Percentiles rank a stretch among this genome's conserved stretches.
Evolutionary conservation across 768 basidiomycete species (phyloP).

Genomic region (Lentinula sp.): DNA sequence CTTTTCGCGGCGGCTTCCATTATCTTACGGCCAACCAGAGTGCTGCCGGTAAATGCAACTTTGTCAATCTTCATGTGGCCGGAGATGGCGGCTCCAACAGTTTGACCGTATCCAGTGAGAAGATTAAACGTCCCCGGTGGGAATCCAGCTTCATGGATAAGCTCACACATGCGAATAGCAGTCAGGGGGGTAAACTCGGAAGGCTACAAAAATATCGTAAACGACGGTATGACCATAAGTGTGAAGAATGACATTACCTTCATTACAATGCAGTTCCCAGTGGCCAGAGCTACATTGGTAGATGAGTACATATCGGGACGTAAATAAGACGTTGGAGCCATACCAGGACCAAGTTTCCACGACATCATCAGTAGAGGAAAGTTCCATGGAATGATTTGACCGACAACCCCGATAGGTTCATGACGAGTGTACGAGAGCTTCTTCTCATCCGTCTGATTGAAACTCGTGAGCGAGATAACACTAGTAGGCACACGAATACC

Average conservation of each 20-base stretch:
- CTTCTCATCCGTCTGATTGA: conserved; percentile 10
- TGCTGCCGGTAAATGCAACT: conserved; percentile 85
- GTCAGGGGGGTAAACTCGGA: conserved; percentile 55
- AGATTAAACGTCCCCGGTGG: conserved; percentile 64
- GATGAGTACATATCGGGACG: conserved; percentile 35
- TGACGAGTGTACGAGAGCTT: conserved; percentile 58
- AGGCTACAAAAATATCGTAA: conserved; percentile 25
- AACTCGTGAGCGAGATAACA: not conserved
- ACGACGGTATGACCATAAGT: not conserved
- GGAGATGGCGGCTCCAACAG: conserved; percentile 64
- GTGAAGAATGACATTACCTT: conserved; percentile 1
- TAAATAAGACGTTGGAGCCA: not conserved
- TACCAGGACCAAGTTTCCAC: conserved; percentile 51
- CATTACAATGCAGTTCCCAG: conserved; percentile 53
- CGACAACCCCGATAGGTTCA: conserved; percentile 54
- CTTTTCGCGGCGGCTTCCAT: conserved; percentile 74
- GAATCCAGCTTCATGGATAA: conserved; percentile 51
- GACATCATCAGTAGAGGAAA: conserved; percentile 33
- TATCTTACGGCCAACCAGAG: conserved; percentile 71
- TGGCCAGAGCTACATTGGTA: conserved; percentile 52
- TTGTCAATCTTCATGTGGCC: conserved; percentile 67
- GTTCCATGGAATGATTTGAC: conserved; percentile 32
- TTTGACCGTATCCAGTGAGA: conserved; percentile 68
- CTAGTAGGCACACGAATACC: not conserved
- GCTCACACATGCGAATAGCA: conserved; percentile 35